Conservation (phyloP, 78 protist genomes). For the Capsaspora owczarzaki region DNA sequence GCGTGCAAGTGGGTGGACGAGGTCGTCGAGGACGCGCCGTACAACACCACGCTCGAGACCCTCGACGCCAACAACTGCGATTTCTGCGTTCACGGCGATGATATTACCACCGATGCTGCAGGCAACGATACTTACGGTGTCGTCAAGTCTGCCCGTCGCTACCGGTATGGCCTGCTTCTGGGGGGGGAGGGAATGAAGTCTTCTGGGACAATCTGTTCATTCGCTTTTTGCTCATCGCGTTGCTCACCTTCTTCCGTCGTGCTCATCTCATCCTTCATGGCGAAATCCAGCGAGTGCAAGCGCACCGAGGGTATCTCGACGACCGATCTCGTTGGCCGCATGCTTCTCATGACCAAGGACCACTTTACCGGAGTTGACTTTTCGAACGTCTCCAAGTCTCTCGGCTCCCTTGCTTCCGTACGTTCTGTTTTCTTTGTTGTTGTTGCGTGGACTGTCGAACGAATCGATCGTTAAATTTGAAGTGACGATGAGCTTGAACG, state of each 20-base stretch:
- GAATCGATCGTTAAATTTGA: too few species aligned
- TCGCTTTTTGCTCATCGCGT: too few species aligned
- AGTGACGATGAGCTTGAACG: neutral
- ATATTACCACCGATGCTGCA: constrained; percentile 36
- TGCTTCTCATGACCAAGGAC: constrained; percentile 77
- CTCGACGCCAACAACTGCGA: constrained; percentile 49
- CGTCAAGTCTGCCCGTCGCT: constrained; percentile 69
- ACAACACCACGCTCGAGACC: constrained; percentile 36
- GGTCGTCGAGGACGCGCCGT: constrained; percentile 59
- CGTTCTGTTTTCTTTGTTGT: neutral
- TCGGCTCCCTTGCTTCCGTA: constrained; percentile 1
- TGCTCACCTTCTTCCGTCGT: neutral
- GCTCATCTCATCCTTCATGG: neutral
- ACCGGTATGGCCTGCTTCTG: constrained; percentile 2
- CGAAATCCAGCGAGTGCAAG: constrained; percentile 34
- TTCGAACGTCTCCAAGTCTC: constrained; percentile 37
- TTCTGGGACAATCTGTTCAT: too few species aligned
- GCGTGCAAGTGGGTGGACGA: constrained; percentile 83
- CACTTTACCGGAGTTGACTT: constrained; percentile 31
- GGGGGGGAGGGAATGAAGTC: neutral
- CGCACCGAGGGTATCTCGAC: constrained; percentile 83
- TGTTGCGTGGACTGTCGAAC: neutral
- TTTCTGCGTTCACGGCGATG: constrained; percentile 74
- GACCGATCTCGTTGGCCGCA: constrained; percentile 88
- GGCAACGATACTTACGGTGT: constrained; percentile 75